Conservation (phyloP, 2,329 filamentous ascomycete species). For the Phoma sp. region DNA sequence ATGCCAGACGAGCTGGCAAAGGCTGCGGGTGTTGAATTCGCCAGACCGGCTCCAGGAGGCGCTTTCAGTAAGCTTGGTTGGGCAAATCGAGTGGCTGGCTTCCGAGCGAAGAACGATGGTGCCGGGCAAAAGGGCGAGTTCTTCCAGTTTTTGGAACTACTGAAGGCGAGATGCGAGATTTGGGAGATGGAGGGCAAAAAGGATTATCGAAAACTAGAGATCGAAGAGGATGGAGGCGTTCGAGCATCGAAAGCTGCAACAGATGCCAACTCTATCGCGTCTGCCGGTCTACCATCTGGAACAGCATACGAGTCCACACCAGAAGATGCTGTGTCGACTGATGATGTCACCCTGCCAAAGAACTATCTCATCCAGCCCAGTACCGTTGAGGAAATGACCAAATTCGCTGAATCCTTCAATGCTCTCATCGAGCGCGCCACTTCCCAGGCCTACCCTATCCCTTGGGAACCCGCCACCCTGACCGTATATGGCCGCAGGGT, state of each 20-base stretch:
- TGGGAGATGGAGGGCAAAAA: conserved; percentile 80
- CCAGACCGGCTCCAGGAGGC: conserved; percentile 54
- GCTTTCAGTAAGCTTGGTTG: conserved; percentile 43
- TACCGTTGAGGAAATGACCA: conserved; percentile 25
- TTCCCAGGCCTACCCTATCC: conserved; percentile 41
- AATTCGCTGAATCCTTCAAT: conserved; percentile 31
- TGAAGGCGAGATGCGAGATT: conserved; percentile 79
- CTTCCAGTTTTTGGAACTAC: conserved; percentile 73
- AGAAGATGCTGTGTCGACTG: not conserved
- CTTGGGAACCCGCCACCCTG: conserved; percentile 55
- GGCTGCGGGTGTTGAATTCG: conserved; percentile 73
- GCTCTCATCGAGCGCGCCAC: conserved; percentile 29
- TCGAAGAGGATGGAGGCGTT: conserved; percentile 28
- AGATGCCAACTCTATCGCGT: not conserved
- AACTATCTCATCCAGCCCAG: conserved; percentile 43
- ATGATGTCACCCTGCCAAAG: conserved; percentile 34
- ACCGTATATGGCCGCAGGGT: conserved; percentile 69
- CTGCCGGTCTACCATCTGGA: not conserved
- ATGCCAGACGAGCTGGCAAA: conserved; percentile 83
- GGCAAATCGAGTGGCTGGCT: conserved; percentile 56
- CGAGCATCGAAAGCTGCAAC: not conserved
- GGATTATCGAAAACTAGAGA: conserved; percentile 67
- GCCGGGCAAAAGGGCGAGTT: conserved; percentile 69
- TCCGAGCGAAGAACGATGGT: conserved; percentile 49
- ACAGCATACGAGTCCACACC: conserved; percentile 1